Evolutionary conservation across 768 basidiomycete species (phyloP).

Genomic region (Lactifluus hygrophoroides): DNA sequence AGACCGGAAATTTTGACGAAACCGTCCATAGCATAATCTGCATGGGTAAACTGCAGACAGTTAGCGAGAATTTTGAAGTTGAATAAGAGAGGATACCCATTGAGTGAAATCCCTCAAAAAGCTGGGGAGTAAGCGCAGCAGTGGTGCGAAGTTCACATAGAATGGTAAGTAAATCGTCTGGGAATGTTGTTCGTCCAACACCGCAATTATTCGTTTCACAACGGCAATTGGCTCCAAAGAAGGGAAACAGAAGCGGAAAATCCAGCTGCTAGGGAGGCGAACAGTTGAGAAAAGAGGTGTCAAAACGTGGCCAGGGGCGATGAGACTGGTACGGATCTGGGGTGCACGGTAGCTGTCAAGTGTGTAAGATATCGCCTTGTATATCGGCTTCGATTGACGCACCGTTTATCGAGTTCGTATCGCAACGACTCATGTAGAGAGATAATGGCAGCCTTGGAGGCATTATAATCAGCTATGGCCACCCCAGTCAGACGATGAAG

Average conservation of each 20-base stretch:
- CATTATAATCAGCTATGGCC: slow-evolving; percentile 71
- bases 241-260: slow-evolving; percentile 71
- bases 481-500: neutral
- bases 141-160: slow-evolving; percentile 53
- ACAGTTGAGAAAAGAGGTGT: slow-evolving; percentile 71
- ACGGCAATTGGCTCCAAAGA: slow-evolving; percentile 63
- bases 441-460: slow-evolving; percentile 86
- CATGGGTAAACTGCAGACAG: slow-evolving; percentile 44
- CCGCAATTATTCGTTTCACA: slow-evolving; percentile 74
- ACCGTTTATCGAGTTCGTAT: slow-evolving; percentile 80
- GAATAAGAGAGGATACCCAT: slow-evolving; percentile 41
- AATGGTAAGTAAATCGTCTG: slow-evolving; percentile 65
- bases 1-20: slow-evolving; percentile 44
- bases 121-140: slow-evolving; percentile 53
- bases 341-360: slow-evolving; percentile 52
- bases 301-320: slow-evolving; percentile 71
- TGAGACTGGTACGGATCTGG: slow-evolving; percentile 76
- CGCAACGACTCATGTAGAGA: slow-evolving; percentile 77
- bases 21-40: slow-evolving; percentile 61
- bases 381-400: slow-evolving; percentile 12
- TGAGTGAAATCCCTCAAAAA: slow-evolving; percentile 67
- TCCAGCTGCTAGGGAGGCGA: slow-evolving; percentile 37
- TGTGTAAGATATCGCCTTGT: slow-evolving; percentile 23
- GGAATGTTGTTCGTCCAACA: slow-evolving; percentile 74
- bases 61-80: neutral